Evolutionary conservation across 441 rosid genomes (phyloP).

Genomic region (Syzygium syzygioides): DNA sequence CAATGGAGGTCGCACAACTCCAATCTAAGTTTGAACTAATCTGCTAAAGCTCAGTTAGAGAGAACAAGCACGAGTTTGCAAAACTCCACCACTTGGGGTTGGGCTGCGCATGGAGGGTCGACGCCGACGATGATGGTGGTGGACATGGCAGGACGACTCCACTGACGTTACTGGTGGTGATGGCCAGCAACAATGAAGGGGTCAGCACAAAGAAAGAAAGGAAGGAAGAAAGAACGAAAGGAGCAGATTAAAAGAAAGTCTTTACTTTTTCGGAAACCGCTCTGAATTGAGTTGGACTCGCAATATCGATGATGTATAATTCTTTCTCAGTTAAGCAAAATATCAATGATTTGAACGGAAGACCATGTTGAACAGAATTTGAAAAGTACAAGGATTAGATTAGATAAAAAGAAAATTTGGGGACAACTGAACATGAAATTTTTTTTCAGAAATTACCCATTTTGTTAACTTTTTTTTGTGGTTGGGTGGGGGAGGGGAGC

Average conservation of each 20-base stretch:
- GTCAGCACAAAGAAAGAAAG: not conserved
- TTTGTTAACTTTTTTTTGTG: not conserved
- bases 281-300: not conserved
- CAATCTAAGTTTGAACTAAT: too few relatives aligned
- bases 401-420: not conserved
- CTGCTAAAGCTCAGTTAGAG: too few relatives aligned
- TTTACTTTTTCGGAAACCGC: not conserved
- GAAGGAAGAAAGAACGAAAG: not conserved
- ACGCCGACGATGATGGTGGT: not conserved
- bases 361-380: not conserved
- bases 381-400: not conserved
- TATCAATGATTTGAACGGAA: not conserved
- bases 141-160: not conserved
- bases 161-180: not conserved
- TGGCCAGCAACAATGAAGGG: not conserved
- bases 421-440: not conserved
- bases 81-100: not conserved
- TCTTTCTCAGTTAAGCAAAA: not conserved
- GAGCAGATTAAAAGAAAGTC: not conserved
- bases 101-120: not conserved
- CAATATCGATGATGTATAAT: not conserved
- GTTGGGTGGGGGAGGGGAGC: too few relatives aligned
- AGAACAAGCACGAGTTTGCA: not conserved
- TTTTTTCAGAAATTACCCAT: not conserved
- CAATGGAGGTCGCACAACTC: too few relatives aligned